Base-by-base conservation (phyloP, 1,284 basidiomycete species). In the Fomitopsis schrenkii region DNA sequence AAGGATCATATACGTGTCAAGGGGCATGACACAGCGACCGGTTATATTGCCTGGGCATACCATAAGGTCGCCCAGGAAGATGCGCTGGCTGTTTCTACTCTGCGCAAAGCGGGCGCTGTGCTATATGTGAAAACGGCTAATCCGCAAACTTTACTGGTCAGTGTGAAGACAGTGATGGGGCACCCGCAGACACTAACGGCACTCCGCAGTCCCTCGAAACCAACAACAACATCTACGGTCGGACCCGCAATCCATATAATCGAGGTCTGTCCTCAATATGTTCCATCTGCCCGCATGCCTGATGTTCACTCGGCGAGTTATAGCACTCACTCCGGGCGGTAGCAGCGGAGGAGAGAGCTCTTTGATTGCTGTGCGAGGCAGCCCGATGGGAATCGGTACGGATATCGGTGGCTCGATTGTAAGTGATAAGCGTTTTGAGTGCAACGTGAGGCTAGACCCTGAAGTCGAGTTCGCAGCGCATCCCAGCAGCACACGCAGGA, bases 301-400 rank as follows among this genome's bases (percentile, higher is more conserved):
- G 56, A 61, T 58, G 62, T 62, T 61, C 59, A 42, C 41, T 50
- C 36, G 57, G 52, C 61, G 8, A 63, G 30, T 57, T n/a, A 41
- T 63, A 74, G 71, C 63, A 53, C 73, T 84, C 28, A 80, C 81
- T n/a, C 70, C 80, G 2, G 86, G 86, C n/a, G 86, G 86, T 17
- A 83, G 81, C 62, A 83, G 80, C 54, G 86, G 86, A 53, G 86
- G 86, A 40, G 88, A 91, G 72, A 83, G 85, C 46, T 86, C 87
- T 4, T 72, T 90, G 56, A 73, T 89, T 41, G 80, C 82, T n/a
- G 72, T 83, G 59, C 78, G 78, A 33, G 87, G 85, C n/a, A 80
- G 79, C 59, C 76, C 78, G 28, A 63, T 88, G 44, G 87, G 87
- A 1, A 75, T 88, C 40, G 86, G 86, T 26, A 84, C 83, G 6